Evolutionary conservation across 495 filamentous ascomycete species (phyloP).

Genomic region (Penicillium atrosanguineum): DNA sequence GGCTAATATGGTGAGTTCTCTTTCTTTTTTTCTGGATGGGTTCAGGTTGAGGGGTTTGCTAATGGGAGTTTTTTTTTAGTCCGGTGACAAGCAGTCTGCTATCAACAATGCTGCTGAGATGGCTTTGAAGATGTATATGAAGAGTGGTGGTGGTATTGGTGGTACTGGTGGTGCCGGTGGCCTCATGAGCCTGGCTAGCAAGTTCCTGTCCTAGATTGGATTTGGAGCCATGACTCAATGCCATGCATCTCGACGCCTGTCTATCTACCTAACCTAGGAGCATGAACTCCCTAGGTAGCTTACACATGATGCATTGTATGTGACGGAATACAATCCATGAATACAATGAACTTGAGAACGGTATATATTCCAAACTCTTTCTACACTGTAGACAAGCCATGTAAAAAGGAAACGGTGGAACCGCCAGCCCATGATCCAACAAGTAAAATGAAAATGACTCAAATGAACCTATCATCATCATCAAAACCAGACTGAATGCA

Average conservation of each 20-base stretch:
- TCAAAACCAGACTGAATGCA: constrained; percentile 15
- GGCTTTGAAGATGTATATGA: constrained; percentile 70
- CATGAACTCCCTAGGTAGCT: too few species aligned
- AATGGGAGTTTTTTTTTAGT: constrained; percentile 21
- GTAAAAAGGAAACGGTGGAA: neutral
- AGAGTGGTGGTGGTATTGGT: constrained; percentile 49
- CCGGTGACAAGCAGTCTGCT: constrained; percentile 59
- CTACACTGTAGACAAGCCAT: neutral
- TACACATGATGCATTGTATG: neutral
- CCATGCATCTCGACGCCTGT: neutral
- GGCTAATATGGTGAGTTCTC: constrained; percentile 47
- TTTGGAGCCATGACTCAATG: neutral
- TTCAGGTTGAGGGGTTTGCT: constrained; percentile 9
- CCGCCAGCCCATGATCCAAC: constrained; percentile 12
- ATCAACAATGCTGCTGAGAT: constrained; percentile 59
- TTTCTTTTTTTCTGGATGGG: constrained; percentile 6
- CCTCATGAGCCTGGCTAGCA: constrained; percentile 58
- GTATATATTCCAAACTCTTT: neutral
- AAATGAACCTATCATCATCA: constrained; percentile 3
- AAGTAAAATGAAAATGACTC: neutral
- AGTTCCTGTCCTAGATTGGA: constrained; percentile 35
- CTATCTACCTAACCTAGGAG: neutral
- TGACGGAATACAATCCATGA: neutral
- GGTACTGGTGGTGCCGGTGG: constrained; percentile 47
- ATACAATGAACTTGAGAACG: neutral